phyloP scores from a whole-genome alignment of 2,329 filamentous ascomycete species.

The Penicillium vulpinum region DNA sequence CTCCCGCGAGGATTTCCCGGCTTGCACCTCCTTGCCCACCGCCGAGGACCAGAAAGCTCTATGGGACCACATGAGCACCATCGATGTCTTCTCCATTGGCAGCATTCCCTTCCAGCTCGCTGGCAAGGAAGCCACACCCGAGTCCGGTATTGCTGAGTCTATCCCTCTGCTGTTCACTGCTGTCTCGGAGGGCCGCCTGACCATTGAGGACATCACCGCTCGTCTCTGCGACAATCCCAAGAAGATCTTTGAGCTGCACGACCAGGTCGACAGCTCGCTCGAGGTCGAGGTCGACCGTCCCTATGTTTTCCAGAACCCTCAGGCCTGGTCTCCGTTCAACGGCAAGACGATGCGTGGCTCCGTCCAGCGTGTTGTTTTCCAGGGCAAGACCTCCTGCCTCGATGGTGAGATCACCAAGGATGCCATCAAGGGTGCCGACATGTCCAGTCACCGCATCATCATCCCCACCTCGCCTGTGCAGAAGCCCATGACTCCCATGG shows the following conservation, averaged over 20 bases:
- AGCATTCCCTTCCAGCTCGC: constrained; percentile 76
- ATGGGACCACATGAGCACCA: constrained; percentile 70
- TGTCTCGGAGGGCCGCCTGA: constrained; percentile 70
- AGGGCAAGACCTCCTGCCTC: constrained; percentile 71
- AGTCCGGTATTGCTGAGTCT: constrained; percentile 69
- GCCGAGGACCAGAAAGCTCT: constrained; percentile 70
- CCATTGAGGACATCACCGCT: constrained; percentile 69
- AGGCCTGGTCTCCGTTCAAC: constrained; percentile 69
- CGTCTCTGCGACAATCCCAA: constrained; percentile 77
- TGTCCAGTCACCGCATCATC: constrained; percentile 65
- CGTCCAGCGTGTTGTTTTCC: constrained; percentile 74
- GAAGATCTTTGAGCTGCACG: constrained; percentile 78
- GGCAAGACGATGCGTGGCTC: constrained; percentile 68
- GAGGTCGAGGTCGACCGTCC: constrained; percentile 75
- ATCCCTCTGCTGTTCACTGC: constrained; percentile 74
- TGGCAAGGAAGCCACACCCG: constrained; percentile 57
- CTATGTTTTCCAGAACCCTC: constrained; percentile 57
- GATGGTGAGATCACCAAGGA: constrained; percentile 65
- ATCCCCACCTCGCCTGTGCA: constrained; percentile 57
- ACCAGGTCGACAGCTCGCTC: constrained; percentile 70
- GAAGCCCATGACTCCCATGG: constrained; percentile 50
- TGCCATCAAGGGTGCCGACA: constrained; percentile 66
- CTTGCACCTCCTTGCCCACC: constrained; percentile 63
- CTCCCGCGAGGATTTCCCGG: constrained; percentile 68
- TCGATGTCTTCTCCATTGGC: constrained; percentile 77